Evolutionary conservation across 2,329 filamentous ascomycete species (phyloP).

Genomic region (Macrophomina pseudophaseolina): DNA sequence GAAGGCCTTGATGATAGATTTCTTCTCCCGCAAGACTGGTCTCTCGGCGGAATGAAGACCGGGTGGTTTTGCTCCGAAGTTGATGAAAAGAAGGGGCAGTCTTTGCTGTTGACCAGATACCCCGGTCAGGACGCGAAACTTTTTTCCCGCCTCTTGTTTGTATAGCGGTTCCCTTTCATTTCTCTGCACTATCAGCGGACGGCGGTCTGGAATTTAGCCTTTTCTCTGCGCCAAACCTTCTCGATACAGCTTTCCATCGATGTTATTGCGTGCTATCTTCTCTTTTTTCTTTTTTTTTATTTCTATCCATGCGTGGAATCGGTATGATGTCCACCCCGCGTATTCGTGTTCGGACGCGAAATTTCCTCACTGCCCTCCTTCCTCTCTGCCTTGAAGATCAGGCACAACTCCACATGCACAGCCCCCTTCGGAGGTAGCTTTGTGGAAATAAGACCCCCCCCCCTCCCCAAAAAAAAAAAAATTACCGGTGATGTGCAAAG

Average conservation of each 20-base stretch:
- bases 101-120: slow-evolving; percentile 18
- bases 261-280: neutral
- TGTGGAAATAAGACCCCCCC: neutral
- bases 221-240: neutral
- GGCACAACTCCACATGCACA: neutral
- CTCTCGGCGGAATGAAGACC: slow-evolving; percentile 11
- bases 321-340: neutral
- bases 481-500: neutral
- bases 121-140: slow-evolving; percentile 1
- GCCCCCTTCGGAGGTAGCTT: too few relatives aligned
- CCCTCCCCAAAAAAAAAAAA: neutral
- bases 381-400: neutral
- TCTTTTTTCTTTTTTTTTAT: neutral
- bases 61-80: slow-evolving; percentile 6
- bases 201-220: neutral
- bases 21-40: slow-evolving; percentile 2
- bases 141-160: neutral
- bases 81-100: slow-evolving; percentile 2
- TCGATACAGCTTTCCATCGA: neutral
- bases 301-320: neutral
- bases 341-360: slow-evolving; percentile 9
- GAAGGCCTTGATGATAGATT: slow-evolving; percentile 14
- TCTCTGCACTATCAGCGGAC: neutral
- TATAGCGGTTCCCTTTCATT: slow-evolving; percentile 8
- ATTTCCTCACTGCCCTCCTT: neutral